These are phyloP conservation scores for Berkeleyomyces rouxiae DNA, from an alignment of 2,329 filamentous ascomycete species.

Conservation along the genomic window DNA sequence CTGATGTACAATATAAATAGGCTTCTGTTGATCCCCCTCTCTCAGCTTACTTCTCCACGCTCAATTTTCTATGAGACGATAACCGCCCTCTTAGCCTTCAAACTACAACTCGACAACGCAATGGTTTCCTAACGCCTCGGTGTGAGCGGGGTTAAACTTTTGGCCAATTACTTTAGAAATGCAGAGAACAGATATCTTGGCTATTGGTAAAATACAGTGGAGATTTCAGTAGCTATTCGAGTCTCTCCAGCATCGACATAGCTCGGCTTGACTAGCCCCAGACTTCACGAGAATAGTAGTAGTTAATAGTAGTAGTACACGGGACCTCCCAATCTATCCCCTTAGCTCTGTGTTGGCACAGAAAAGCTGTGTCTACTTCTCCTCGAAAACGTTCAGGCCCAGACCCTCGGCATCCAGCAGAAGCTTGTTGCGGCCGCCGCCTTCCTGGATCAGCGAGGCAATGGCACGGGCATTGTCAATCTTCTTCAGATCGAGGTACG, in stretches of 20 bases:
- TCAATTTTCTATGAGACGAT: too few relatives aligned
- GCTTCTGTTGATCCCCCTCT: too few relatives aligned
- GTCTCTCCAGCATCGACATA: neutral
- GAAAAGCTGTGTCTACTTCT: constrained; percentile 11
- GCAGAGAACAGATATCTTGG: neutral
- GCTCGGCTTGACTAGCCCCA: neutral
- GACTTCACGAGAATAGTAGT: neutral
- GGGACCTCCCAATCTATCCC: neutral
- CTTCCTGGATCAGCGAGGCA: constrained; percentile 73
- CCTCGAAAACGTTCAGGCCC: constrained; percentile 68
- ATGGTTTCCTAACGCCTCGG: neutral
- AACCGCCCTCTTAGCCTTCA: too few relatives aligned
- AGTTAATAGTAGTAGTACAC: constrained; percentile 10
- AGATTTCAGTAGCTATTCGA: constrained; percentile 11
- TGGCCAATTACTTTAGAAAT: neutral
- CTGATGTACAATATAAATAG: neutral
- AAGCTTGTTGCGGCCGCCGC: constrained; percentile 76
- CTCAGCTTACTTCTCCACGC: too few relatives aligned
- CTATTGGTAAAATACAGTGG: constrained; percentile 13
- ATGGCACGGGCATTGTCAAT: constrained; percentile 91
- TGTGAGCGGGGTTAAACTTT: too few relatives aligned
- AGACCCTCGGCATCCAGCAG: constrained; percentile 83
- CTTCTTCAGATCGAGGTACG: constrained; percentile 92
- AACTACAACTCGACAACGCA: neutral
- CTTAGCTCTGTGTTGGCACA: neutral